phyloP scores from a whole-genome alignment of 2,329 filamentous ascomycete genomes.

The Canariomyces notabilis region DNA sequence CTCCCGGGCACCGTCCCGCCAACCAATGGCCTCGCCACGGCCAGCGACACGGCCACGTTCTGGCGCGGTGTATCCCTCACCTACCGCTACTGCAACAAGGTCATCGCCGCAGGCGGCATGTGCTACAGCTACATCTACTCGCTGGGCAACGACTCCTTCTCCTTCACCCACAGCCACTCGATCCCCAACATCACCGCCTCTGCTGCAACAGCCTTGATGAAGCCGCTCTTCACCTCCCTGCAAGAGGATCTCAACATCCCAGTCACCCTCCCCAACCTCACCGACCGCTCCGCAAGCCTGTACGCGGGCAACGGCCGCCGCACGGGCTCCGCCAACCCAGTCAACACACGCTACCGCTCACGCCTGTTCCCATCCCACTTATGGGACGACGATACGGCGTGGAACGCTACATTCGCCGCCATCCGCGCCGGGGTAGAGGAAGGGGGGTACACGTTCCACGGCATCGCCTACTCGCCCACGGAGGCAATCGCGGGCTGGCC shows the following conservation, averaged over 20 bases:
- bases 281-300: constrained; percentile 1
- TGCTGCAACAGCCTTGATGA: constrained; percentile 27
- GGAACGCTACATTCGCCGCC: constrained; percentile 19
- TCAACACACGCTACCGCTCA: constrained; percentile 26
- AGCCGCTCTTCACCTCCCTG: constrained; percentile 31
- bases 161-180: constrained; percentile 22
- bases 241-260: constrained; percentile 29
- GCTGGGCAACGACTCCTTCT: constrained; percentile 24
- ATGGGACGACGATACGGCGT: constrained; percentile 19
- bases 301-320: constrained; percentile 19
- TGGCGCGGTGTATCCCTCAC: constrained; percentile 24
- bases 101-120: constrained; percentile 23
- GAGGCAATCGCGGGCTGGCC: constrained; percentile 22
- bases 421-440: constrained; percentile 23
- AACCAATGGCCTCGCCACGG: neutral
- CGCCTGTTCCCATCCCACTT: constrained; percentile 25
- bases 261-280: constrained; percentile 12
- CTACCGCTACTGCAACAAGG: constrained; percentile 22
- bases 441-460: constrained; percentile 27
- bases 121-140: constrained; percentile 27
- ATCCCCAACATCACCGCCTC: constrained; percentile 28
- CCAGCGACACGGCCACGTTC: constrained; percentile 18
- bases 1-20: neutral
- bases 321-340: constrained; percentile 16
- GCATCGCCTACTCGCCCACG: constrained; percentile 22